Evolutionary conservation across 192 early-diverging fungal genomes (phyloP), one percentile per base, ranked within the genome.

Genomic region (Pilaira anomala): DNA sequence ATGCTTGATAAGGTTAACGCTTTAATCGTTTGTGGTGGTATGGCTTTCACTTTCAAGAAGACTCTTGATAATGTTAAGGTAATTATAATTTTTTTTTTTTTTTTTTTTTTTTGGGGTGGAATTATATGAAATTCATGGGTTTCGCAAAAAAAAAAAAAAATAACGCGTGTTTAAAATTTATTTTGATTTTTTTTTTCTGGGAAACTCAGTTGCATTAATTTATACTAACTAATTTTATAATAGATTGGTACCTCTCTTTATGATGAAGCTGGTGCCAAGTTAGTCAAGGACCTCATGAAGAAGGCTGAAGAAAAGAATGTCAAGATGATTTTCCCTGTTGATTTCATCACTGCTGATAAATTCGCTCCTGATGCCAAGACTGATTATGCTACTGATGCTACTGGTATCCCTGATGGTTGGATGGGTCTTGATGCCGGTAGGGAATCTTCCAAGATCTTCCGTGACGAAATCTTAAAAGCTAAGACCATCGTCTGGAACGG

Each of bases 401-500:
- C 85, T 25, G 96, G 96, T 50, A 94, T 98, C 60, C 85, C 90
- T 30, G 85, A 86, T 22, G 91, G 85, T n/a, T 95, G 91, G 91
- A 73, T 89, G 85, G 96, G 96, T 65, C 82, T 98, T 52, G 96
- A 98, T 74, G 85, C 87, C 67, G 96, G 96, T 33, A 73, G 84
- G 25, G 81, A 92, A 72, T 90, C 93, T 29, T 88, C 89, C 74
- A 77, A 81, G 66, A 67, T 78, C 65, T 96, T 92, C 74, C 53
- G 70, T 33, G 67, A 83, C 30, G 85, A 80, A 28, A 90, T 97
- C 46, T 57, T 76, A 61, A 62, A 70, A 14, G 78, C 93, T 69
- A 96, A 95, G 85, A 98, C 94, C 41, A 93, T 98, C 50, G 84
- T 98, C 60, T 98, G 96, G 96, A 98, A 98, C 79, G 96, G 95